A percentile compares a stretch with the other conserved stretches of the same genome.
Evolutionary conservation across 2,329 filamentous ascomycete genomes (phyloP).

Genomic region (Pyrenophora teres): DNA sequence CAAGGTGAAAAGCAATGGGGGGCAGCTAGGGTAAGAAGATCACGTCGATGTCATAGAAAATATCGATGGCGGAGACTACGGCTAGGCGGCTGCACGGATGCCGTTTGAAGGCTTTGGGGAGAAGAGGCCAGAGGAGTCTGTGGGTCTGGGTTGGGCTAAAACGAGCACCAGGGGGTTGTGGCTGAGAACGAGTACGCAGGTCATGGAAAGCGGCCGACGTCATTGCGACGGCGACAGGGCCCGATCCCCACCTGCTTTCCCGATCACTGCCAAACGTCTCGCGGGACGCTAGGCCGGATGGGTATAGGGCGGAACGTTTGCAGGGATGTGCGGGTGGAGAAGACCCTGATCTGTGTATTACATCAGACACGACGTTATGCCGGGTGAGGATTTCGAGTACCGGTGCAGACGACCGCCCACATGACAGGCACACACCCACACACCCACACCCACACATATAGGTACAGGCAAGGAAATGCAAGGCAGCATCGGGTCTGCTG

Average conservation of each 20-base stretch:
- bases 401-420: constrained; percentile 7
- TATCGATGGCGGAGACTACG: constrained; percentile 15
- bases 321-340: constrained; percentile 11
- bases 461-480: no score
- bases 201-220: constrained; percentile 19
- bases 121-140: constrained; percentile 16
- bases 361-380: constrained; percentile 28
- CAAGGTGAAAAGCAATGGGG: constrained; percentile 9
- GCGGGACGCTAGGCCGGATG: constrained; percentile 3
- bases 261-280: constrained; percentile 19
- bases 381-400: constrained; percentile 17
- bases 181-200: constrained; percentile 8
- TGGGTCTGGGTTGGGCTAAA: constrained; percentile 2
- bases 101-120: constrained; percentile 20
- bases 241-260: constrained; percentile 22
- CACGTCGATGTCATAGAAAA: constrained; percentile 18
- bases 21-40: constrained; percentile 8
- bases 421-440: constrained; percentile 8
- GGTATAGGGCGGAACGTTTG: constrained; percentile 4
- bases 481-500: no score
- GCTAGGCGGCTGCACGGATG: constrained; percentile 12
- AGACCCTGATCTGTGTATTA: constrained; percentile 33
- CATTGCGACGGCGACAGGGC: neutral
- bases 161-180: constrained; percentile 21
- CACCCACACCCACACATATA: no score